phyloP scores from a whole-genome alignment of 257 asterid species.

The Gynochthodes officinalis region DNA sequence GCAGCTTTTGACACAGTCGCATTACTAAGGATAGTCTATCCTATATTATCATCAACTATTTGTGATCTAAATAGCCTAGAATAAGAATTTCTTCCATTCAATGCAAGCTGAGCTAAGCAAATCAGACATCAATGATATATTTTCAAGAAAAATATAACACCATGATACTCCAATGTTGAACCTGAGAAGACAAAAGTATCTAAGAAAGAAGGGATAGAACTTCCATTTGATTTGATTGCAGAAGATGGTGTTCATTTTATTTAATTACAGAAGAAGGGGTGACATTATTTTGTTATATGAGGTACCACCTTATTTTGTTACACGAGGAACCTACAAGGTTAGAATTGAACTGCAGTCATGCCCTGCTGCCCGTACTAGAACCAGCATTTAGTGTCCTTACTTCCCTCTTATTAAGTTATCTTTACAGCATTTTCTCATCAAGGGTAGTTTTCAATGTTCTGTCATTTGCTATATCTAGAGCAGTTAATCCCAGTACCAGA shows the following conservation, averaged over 20 bases:
- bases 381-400: neutral
- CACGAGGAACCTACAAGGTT: neutral
- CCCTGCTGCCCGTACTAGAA: slow-evolving; percentile 8
- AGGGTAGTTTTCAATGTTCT: neutral
- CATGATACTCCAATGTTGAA: neutral
- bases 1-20: no score
- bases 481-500: neutral
- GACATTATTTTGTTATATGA: slow-evolving; percentile 5
- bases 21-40: no score
- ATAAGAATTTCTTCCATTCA: no score
- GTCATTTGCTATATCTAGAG: neutral
- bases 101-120: no score
- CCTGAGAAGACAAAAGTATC: neutral
- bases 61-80: no score
- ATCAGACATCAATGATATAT: no score
- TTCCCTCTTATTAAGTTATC: neutral
- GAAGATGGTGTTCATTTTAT: neutral
- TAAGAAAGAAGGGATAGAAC: neutral
- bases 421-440: neutral
- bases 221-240: no score
- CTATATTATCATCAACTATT: no score
- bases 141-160: neutral
- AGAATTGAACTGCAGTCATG: neutral
- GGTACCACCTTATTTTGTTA: neutral
- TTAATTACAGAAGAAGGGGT: slow-evolving; percentile 5